These are phyloP conservation scores for Corymbia maculata DNA, from an alignment of 345 rosid species.

Conservation along the genomic window DNA sequence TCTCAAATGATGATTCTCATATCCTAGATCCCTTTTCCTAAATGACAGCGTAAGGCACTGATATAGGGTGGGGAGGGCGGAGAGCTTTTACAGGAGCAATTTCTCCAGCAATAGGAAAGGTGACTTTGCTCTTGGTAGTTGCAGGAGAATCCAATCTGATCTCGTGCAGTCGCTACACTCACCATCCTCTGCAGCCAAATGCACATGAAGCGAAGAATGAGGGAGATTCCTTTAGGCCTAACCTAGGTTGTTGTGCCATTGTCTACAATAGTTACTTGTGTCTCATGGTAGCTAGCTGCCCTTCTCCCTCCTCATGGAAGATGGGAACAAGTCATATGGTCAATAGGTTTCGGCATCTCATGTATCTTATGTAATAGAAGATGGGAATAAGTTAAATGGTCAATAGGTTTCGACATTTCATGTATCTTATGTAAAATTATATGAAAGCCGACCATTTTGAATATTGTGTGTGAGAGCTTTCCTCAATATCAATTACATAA, in stretches of 20 bases:
- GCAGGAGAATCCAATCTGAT: not conserved
- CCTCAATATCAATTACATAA: not conserved
- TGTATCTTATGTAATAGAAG: no score
- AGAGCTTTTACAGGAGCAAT: not conserved
- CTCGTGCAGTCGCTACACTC: rapidly evolving
- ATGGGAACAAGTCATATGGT: not conserved
- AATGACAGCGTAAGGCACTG: not conserved
- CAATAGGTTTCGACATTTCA: no score
- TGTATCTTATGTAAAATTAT: not conserved
- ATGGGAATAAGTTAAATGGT: no score
- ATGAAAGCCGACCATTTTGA: not conserved
- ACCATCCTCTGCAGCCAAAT: not conserved
- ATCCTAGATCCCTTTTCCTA: not conserved
- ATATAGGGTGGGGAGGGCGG: not conserved
- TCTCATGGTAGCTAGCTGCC: not conserved
- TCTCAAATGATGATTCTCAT: not conserved
- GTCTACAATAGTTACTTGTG: not conserved
- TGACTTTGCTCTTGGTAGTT: not conserved
- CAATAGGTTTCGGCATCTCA: no score
- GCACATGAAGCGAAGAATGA: not conserved
- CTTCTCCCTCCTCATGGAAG: not conserved
- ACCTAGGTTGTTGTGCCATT: not conserved
- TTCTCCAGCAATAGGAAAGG: not conserved
- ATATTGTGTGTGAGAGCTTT: not conserved
- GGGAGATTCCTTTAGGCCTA: not conserved